Evolutionary conservation across 257 asterid species (phyloP).

Genomic region (Solanum clarkiae): DNA sequence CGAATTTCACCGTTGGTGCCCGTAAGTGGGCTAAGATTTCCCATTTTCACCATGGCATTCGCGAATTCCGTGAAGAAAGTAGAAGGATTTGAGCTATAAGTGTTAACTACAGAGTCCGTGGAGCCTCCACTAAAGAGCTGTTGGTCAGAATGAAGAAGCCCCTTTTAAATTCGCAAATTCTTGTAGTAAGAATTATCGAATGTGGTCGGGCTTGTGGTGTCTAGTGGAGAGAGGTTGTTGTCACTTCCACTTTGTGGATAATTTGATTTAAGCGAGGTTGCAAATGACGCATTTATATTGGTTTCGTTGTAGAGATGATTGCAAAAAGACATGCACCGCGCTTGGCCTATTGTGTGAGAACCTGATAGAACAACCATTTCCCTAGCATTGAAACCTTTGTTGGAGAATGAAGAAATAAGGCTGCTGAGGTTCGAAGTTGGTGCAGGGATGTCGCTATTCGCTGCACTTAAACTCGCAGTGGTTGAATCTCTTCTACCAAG

Average conservation of each 20-base stretch:
- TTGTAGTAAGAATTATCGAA: neutral
- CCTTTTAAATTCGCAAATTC: neutral
- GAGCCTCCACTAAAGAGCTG: neutral
- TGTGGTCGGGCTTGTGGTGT: neutral
- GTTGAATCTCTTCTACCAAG: neutral
- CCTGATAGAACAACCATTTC: neutral
- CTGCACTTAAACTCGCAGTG: neutral
- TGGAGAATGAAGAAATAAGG: neutral
- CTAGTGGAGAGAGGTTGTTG: neutral
- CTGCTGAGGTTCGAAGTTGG: neutral
- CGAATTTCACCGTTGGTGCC: neutral
- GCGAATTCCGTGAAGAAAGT: neutral
- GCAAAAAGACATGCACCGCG: neutral
- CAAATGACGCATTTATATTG: neutral
- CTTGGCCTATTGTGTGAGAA: neutral
- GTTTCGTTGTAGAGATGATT: neutral
- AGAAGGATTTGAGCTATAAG: neutral
- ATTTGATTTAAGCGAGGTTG: neutral
- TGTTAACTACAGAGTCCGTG: neutral
- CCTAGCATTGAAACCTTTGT: neutral
- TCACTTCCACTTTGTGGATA: neutral
- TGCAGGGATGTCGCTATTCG: neutral
- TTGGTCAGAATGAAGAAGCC: neutral
- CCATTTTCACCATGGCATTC: neutral
- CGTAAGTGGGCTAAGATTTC: neutral